These are phyloP conservation scores for Leccinum boreale DNA, from an alignment of 768 basidiomycete genomes.

Conservation along the genomic window DNA sequence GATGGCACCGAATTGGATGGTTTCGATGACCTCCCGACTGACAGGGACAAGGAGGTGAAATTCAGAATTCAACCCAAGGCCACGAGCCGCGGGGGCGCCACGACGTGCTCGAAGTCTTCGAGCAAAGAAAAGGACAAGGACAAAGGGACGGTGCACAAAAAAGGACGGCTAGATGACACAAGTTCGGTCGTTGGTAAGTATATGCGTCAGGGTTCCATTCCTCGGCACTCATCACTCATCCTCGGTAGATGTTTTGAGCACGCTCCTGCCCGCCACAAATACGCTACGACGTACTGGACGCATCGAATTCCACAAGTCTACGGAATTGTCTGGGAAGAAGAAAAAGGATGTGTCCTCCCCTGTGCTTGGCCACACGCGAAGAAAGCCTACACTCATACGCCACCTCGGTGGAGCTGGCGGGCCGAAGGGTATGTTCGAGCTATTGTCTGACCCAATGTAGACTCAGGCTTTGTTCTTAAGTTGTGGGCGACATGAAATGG, in stretches of 20 bases:
- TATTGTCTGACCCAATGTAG: constrained; percentile 1
- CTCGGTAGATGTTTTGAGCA: constrained; percentile 19
- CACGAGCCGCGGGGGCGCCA: constrained; percentile 54
- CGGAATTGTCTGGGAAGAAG: constrained; percentile 46
- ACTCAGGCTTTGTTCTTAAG: constrained; percentile 40
- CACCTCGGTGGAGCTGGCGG: constrained; percentile 66
- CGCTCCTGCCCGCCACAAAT: constrained; percentile 45
- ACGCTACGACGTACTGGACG: constrained; percentile 55
- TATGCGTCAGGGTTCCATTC: background rate
- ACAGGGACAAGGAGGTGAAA: constrained; percentile 75
- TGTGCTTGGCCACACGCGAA: constrained; percentile 43
- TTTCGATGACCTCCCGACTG: constrained; percentile 84
- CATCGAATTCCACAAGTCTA: constrained; percentile 49
- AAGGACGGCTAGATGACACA: constrained; percentile 47
- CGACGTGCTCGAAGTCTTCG: constrained; percentile 41
- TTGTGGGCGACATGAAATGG: constrained; percentile 96
- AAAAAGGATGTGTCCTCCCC: constrained; percentile 51
- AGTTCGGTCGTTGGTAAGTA: constrained; percentile 39
- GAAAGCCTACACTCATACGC: constrained; percentile 86
- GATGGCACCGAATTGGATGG: constrained; percentile 89
- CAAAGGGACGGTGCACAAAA: constrained; percentile 58
- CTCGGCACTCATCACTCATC: background rate
- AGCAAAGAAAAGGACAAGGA: constrained; percentile 40
- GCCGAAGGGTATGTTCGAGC: constrained; percentile 62
- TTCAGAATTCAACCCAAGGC: constrained; percentile 74